Evolutionary conservation across 768 basidiomycete genomes (phyloP).

Genomic region (Kwoniella heveanensis): DNA sequence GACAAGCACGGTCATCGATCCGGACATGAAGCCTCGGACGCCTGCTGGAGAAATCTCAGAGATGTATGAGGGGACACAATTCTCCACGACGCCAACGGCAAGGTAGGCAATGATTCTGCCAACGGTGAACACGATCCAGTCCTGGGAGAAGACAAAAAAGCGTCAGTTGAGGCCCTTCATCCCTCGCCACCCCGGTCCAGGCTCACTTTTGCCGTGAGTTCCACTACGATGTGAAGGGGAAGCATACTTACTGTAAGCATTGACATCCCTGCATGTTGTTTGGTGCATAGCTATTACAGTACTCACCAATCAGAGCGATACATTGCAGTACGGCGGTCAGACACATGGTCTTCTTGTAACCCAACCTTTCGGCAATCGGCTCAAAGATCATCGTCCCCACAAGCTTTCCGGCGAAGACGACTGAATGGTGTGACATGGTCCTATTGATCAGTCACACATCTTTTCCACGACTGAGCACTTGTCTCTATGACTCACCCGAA

Average conservation of each 20-base stretch:
- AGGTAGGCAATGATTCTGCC: constrained; percentile 22
- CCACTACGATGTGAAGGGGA: constrained; percentile 8
- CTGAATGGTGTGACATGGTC: not conserved
- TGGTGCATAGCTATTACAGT: too few species aligned
- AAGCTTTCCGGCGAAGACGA: constrained; percentile 19
- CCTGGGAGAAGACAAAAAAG: too few species aligned
- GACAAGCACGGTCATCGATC: constrained; percentile 13
- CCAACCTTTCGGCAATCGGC: constrained; percentile 22
- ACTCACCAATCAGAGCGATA: constrained; percentile 29
- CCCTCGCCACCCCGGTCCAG: too few species aligned
- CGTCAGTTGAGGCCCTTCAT: too few species aligned
- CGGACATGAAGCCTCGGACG: constrained; percentile 17
- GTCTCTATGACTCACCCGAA: constrained; percentile 7
- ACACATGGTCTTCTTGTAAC: constrained; percentile 22
- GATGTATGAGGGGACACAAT: constrained; percentile 25
- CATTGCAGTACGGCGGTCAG: constrained; percentile 19
- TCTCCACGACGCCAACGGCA: constrained; percentile 28
- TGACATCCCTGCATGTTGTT: too few species aligned
- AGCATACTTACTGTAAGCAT: not conserved
- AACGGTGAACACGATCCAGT: constrained; percentile 29
- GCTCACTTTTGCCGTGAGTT: constrained; percentile 17
- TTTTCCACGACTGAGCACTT: not conserved
- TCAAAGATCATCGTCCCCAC: constrained; percentile 21
- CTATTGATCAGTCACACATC: too few species aligned
- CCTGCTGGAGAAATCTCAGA: constrained; percentile 26